Evolutionary conservation across 2,329 filamentous ascomycete genomes (phyloP), one percentile per base, ranked within the genome.

Genomic region (Aschersonia sp.): DNA sequence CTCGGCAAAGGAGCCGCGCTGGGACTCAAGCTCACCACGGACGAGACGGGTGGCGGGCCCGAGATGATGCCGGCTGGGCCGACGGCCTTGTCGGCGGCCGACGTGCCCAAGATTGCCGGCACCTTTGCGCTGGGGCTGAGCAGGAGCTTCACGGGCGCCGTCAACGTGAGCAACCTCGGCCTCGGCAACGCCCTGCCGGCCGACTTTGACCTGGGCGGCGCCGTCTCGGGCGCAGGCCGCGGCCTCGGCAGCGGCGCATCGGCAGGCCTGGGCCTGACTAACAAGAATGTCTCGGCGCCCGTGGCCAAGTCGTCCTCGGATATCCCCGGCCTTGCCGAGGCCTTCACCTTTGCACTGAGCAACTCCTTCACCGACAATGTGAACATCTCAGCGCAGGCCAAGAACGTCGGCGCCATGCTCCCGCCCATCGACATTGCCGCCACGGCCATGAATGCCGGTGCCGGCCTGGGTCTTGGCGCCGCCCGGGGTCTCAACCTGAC

Each of bases 401-500:
- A 49, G 31, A 49, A 33, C 2, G 33, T 52, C 4, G 49, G 43
- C 2, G 44, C 47, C 4, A 47, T 42, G 22, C 49, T 52, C 5
- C 49, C 49, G 1, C 7, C 46, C 1, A 41, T 51, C 5, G 49
- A 52, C 12, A n/a, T 57, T 6, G 52, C 49, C 6, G 39, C 50
- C 3, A 51, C 51, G 1, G 54, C 46, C n/a, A 32, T 51, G 42
- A 51, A 47, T 30, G 46, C 49, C 7, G 53, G 55, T 1, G 47
- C 50, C 2, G 55, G 53, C 0, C n/a, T 57, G 6, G 54, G 55
- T 6, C 43, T 46, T 6, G 55, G 55, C 9, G 42, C 47, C 2
- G 52, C 55, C 11, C 52, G 47, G 30, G 54, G 55, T 6, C 49
- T 52, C 4, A 33, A 45, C 7, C 52, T 59, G 5, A 47, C 51